Percentiles rank a stretch among this genome's conserved stretches.
Conservation (phyloP, 208 protist genomes). For the Crithidia mellificae region DNA sequence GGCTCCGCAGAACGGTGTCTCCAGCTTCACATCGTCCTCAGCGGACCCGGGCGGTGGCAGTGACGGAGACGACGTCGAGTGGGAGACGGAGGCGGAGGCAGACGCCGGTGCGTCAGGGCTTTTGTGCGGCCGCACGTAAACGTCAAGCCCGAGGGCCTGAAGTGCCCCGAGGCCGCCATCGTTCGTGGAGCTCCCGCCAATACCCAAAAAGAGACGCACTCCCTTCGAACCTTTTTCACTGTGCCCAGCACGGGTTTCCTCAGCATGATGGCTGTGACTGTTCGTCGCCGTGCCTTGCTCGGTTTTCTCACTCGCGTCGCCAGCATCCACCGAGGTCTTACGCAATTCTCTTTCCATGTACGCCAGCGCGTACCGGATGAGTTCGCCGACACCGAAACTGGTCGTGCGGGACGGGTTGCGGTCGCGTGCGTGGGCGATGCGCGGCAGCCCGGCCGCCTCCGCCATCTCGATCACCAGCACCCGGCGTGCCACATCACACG, state of each 20-base stretch:
- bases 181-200: slow-evolving; percentile 85
- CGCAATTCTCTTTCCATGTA: slow-evolving; percentile 33
- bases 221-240: slow-evolving; percentile 10
- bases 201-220: slow-evolving; percentile 62
- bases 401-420: slow-evolving; percentile 62
- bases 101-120: too few species aligned
- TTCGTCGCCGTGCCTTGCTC: not conserved
- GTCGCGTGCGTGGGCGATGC: slow-evolving; percentile 38
- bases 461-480: slow-evolving; percentile 83
- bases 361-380: slow-evolving; percentile 56
- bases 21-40: slow-evolving; percentile 28
- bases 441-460: slow-evolving; percentile 61
- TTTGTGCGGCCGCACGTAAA: too few species aligned
- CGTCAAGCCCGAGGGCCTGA: slow-evolving; percentile 69
- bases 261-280: too few species aligned
- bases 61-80: too few species aligned
- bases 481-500: slow-evolving; percentile 42
- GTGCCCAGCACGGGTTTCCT: too few species aligned
- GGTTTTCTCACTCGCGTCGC: too few species aligned
- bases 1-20: slow-evolving; percentile 49
- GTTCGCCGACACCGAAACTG: slow-evolving; percentile 74
- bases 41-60: not conserved
- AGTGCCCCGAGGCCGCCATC: slow-evolving; percentile 80
- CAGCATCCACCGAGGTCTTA: too few species aligned
- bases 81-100: too few species aligned